Evolutionary conservation across 768 basidiomycete genomes (phyloP), one percentile per base, ranked within the genome.

Genomic region (Suillus lakei): DNA sequence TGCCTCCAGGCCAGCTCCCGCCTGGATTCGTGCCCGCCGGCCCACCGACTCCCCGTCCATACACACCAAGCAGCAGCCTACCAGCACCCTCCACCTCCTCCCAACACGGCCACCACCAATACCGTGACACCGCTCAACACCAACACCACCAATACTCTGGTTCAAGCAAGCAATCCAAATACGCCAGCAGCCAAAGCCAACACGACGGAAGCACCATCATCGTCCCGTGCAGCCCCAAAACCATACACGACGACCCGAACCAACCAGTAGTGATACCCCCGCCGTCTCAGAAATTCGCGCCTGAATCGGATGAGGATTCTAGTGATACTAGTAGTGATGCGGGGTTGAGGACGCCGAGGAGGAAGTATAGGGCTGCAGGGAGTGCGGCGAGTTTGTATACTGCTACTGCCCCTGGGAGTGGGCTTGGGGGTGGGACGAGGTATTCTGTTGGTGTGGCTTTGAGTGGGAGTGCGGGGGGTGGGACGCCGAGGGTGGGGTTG

Each of bases 21-120:
- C 78, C 75, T 1, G 81, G 81, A 5, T 82, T 82, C 55, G 69
- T 81, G 7, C 74, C 79, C 16, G 50, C 65, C 13, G 75, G 76
- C 0, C 71, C 66, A 6, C 66, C 72, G 10, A 73, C 70, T 2
- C 64, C 71, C 1, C 60, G 56, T 8, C 54, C 69, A 2, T 74
- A 71, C 56, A 74, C 73, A 36, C 53, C 30, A n/a, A 73, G 73
- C 0, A 73, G 69, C n/a, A 73, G 70, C n/a, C 67, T 74, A 34
- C 73, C 79, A 21, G 72, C 76, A 12, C 80, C 74, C 10, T 71
- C 73, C 18, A 77, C 77, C 39, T 67, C 74, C 0, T 73, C 74
- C 15, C 64, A 59, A 1, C 58, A 55, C 39, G 16, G 28, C 16
- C 48, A 16, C 3, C 50, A 51, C 16, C 26, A 51, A 51, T 26